These are phyloP conservation scores for Boletus rubroflammeus DNA, from an alignment of 768 basidiomycete genomes.

Conservation along the genomic window DNA sequence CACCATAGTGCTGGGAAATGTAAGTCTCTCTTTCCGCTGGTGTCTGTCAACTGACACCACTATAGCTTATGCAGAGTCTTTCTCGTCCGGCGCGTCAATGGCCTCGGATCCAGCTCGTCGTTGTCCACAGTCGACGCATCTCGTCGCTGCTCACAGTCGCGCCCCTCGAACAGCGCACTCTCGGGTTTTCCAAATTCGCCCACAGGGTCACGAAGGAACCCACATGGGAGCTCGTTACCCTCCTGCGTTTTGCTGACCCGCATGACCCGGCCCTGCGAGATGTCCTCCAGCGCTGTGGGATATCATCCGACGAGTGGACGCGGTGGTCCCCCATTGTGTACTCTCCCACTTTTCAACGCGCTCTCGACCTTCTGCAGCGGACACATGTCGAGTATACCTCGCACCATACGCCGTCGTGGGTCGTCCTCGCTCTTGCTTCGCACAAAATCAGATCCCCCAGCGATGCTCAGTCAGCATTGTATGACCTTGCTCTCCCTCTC, in stretches of 20 bases:
- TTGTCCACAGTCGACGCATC: conserved; percentile 3
- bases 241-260: conserved; percentile 23
- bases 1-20: background rate
- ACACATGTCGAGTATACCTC: background rate
- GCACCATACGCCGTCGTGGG: conserved; percentile 46
- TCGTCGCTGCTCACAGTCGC: conserved; percentile 23
- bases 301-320: conserved; percentile 37
- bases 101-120: background rate
- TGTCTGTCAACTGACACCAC: conserved; percentile 3
- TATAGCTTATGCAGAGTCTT: conserved; percentile 22
- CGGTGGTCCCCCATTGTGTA: conserved; percentile 38
- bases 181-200: conserved; percentile 33
- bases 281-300: conserved; percentile 31
- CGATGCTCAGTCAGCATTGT: conserved; percentile 43
- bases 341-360: conserved; percentile 33
- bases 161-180: conserved; percentile 19
- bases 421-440: conserved; percentile 47
- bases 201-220: conserved; percentile 37
- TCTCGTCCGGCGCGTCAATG: conserved; percentile 6
- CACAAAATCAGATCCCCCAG: conserved; percentile 43
- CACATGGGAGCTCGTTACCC: conserved; percentile 40
- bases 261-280: conserved; percentile 5
- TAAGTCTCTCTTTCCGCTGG: background rate
- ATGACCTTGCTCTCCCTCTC: conserved; percentile 43
- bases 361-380: conserved; percentile 23